A percentile compares a stretch with the other conserved stretches of the same genome.
Conservation (phyloP, 805 yeast genomes). For the Hemisphaericaspora nanyangensis region DNA sequence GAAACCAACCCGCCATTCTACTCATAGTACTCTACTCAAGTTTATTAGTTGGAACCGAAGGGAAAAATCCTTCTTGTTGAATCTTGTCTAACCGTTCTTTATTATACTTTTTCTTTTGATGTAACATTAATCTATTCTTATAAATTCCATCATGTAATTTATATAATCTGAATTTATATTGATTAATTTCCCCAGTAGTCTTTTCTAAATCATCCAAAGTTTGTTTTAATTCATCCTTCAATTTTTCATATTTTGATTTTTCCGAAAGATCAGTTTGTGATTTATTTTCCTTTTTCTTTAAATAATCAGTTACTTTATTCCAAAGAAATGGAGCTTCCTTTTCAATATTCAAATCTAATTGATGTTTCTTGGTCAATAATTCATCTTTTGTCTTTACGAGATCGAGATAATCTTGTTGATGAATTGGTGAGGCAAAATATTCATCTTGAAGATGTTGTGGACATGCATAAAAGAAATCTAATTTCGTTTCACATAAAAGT, state of each 20-base stretch:
- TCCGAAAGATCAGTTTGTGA: conserved; percentile 16
- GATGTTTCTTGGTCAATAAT: conserved; percentile 15
- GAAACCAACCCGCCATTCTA: too few species aligned
- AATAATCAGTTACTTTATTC: conserved; percentile 22
- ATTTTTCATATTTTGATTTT: conserved; percentile 16
- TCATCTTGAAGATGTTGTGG: conserved; percentile 43
- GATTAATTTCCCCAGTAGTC: conserved; percentile 14
- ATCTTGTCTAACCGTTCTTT: conserved; percentile 28
- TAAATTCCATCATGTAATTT: conserved; percentile 40
- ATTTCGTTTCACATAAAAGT: conserved; percentile 41
- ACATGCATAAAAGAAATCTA: conserved; percentile 54
- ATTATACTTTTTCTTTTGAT: conserved; percentile 29
- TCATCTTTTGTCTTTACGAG: conserved; percentile 16
- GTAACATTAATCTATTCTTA: conserved; percentile 34
- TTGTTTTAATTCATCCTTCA: conserved; percentile 12
- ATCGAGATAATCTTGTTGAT: conserved; percentile 31
- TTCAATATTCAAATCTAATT: conserved; percentile 21
- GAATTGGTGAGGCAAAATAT: conserved; percentile 40
- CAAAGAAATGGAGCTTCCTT: conserved; percentile 32
- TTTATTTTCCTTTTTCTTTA: conserved; percentile 8
- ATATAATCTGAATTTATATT: conserved; percentile 34
- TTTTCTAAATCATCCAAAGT: conserved; percentile 11
- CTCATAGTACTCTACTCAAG: not conserved
- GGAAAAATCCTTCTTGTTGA: conserved; percentile 37
- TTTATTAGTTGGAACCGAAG: conserved; percentile 21